These are phyloP conservation scores for Nakaseomyces delphensis DNA, from an alignment of 1,139 yeast species.

Conservation along the genomic window DNA sequence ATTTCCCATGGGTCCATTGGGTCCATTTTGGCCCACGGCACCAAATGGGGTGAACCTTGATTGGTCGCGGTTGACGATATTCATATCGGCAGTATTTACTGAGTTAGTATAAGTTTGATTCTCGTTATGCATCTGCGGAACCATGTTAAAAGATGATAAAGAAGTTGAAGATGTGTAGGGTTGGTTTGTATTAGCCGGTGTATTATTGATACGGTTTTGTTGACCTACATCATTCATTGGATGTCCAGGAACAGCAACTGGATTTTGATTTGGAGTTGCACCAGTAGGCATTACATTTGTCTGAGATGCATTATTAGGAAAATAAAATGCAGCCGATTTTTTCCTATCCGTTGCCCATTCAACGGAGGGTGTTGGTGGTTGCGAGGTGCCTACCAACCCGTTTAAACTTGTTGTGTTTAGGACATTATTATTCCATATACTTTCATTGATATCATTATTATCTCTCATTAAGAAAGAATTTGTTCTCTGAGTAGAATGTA, in stretches of 20 bases:
- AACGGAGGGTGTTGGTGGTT: slow-evolving; percentile 6
- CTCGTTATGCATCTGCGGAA: slow-evolving; percentile 1
- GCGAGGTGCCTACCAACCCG: slow-evolving; percentile 1
- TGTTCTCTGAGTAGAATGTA: slow-evolving; percentile 35
- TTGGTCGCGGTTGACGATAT: slow-evolving; percentile 3
- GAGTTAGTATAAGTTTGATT: neutral
- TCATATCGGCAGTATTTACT: slow-evolving; percentile 6
- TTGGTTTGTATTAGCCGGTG: neutral
- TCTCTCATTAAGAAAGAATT: slow-evolving; percentile 49
- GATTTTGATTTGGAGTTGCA: neutral
- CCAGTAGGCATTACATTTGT: neutral
- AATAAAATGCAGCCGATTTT: slow-evolving; percentile 5
- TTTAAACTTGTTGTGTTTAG: slow-evolving; percentile 7
- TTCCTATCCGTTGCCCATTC: slow-evolving; percentile 5
- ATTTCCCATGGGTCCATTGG: neutral
- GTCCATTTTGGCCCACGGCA: neutral
- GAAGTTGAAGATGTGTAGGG: slow-evolving; percentile 4
- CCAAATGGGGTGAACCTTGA: slow-evolving; percentile 1
- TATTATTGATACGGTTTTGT: slow-evolving; percentile 2
- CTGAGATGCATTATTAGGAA: slow-evolving; percentile 4
- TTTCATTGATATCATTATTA: slow-evolving; percentile 36
- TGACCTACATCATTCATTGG: slow-evolving; percentile 1
- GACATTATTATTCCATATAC: slow-evolving; percentile 45
- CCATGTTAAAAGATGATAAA: slow-evolving; percentile 1
- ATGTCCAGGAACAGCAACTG: neutral